These are phyloP conservation scores for Neonectria ditissima DNA, from an alignment of 2,329 filamentous ascomycete species.

Conservation along the genomic window DNA sequence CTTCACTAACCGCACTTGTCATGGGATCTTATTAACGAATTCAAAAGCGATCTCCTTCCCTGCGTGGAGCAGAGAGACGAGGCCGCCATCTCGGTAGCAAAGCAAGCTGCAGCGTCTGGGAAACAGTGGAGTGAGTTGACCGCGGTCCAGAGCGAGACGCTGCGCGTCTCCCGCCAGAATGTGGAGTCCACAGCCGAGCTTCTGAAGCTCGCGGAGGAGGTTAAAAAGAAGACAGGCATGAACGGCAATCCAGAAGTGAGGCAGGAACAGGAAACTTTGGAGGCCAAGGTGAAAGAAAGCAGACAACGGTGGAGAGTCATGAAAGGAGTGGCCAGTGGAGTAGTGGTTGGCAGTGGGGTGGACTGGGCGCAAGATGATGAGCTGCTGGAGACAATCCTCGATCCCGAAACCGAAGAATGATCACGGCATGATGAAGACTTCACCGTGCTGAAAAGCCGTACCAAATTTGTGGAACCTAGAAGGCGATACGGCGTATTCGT, in stretches of 20 bases:
- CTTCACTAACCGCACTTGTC: neutral
- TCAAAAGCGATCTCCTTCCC: slow-evolving; percentile 72
- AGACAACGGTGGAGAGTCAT: slow-evolving; percentile 78
- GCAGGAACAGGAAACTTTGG: slow-evolving; percentile 68
- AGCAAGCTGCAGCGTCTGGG: slow-evolving; percentile 66
- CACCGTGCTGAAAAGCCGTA: slow-evolving; percentile 1
- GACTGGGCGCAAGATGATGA: slow-evolving; percentile 81
- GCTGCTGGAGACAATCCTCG: slow-evolving; percentile 78
- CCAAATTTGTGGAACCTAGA: neutral
- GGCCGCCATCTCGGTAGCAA: slow-evolving; percentile 72
- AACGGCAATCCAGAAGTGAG: slow-evolving; percentile 64
- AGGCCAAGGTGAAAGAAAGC: slow-evolving; percentile 70
- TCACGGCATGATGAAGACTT: slow-evolving; percentile 17
- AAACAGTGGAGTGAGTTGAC: slow-evolving; percentile 65
- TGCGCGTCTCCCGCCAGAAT: slow-evolving; percentile 70
- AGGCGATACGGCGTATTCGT: slow-evolving; percentile 2
- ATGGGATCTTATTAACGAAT: slow-evolving; percentile 19
- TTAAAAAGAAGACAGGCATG: slow-evolving; percentile 66
- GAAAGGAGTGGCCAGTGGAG: slow-evolving; percentile 82
- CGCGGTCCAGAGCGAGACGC: slow-evolving; percentile 67
- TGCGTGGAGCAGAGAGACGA: slow-evolving; percentile 75
- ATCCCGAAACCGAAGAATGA: slow-evolving; percentile 64
- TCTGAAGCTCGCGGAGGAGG: slow-evolving; percentile 70
- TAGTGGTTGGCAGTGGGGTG: slow-evolving; percentile 84
- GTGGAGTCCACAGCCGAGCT: slow-evolving; percentile 71